Conservation (phyloP, 1,284 basidiomycete species). For the Ganoderma sp. region DNA sequence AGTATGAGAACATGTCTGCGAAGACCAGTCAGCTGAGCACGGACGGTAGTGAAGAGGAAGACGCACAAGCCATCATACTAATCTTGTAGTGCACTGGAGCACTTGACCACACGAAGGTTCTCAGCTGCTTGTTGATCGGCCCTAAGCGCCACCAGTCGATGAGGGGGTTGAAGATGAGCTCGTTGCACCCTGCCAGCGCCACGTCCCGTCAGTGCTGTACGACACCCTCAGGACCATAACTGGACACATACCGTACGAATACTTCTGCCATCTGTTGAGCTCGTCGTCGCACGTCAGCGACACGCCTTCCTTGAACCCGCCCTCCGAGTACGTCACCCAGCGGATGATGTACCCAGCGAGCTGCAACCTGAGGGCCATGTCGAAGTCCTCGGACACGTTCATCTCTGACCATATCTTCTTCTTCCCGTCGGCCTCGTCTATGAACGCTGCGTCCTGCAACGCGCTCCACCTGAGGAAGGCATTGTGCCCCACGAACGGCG, state of each 20-base stretch:
- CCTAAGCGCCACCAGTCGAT: conserved; percentile 74
- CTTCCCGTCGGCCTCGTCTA: conserved; percentile 67
- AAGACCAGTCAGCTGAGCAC: conserved; percentile 26
- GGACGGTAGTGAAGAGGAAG: conserved; percentile 37
- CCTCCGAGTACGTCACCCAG: conserved; percentile 84
- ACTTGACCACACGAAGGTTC: conserved; percentile 74
- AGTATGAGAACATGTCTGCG: conserved; percentile 87
- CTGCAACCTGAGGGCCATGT: conserved; percentile 70
- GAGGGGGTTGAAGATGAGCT: conserved; percentile 81
- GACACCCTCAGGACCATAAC: background rate
- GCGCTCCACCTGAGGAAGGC: conserved; percentile 88
- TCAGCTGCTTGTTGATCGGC: conserved; percentile 80
- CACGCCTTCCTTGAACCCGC: conserved; percentile 89
- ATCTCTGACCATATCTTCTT: conserved; percentile 85
- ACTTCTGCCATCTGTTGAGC: conserved; percentile 87
- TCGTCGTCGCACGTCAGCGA: conserved; percentile 82
- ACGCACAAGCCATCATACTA: conserved; percentile 76
- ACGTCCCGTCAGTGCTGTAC: background rate
- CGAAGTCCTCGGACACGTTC: conserved; percentile 86
- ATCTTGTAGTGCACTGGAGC: conserved; percentile 87
- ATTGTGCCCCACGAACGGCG: conserved; percentile 89
- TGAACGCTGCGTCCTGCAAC: conserved; percentile 78
- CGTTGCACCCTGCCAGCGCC: conserved; percentile 59
- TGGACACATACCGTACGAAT: conserved; percentile 69
- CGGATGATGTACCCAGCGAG: conserved; percentile 77